Conservation (phyloP, 2,329 filamentous ascomycete species). For the Geosmithia flava region DNA sequence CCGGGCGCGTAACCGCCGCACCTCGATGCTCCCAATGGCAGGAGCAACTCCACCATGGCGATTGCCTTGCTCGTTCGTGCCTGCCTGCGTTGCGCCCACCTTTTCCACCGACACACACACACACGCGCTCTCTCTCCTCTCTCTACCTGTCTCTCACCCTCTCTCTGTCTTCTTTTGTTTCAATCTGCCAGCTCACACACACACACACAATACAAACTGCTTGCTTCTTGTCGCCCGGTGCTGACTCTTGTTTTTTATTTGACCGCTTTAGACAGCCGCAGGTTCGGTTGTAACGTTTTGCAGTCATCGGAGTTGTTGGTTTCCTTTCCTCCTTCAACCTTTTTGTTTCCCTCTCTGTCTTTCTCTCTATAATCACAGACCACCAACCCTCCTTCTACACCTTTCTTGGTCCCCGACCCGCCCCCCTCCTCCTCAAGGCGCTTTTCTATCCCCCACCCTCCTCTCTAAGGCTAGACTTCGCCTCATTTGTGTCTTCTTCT, state of each 20-base stretch:
- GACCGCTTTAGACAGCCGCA: neutral
- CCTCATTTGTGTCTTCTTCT: no score
- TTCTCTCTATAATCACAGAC: no score
- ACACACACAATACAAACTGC: neutral
- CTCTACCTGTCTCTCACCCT: neutral
- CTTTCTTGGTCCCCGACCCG: neutral
- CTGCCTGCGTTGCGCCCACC: neutral
- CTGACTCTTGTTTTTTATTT: no score
- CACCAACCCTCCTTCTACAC: neutral
- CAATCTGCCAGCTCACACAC: no score
- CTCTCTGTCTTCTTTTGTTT: neutral
- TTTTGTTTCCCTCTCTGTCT: neutral
- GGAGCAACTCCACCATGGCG: no score
- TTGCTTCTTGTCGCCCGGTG: neutral
- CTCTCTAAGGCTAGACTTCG: neutral
- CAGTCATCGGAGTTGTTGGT: neutral
- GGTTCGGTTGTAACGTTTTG: neutral
- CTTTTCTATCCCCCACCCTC: no score
- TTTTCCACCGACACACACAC: neutral
- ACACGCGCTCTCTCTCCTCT: neutral
- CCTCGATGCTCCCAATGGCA: no score
- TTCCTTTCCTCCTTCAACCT: neutral
- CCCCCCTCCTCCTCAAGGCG: neutral
- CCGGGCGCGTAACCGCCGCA: neutral
- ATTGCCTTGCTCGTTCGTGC: neutral